Evolutionary conservation across 495 filamentous ascomycete genomes (phyloP).

Genomic region (Evansstolkia leycettana): DNA sequence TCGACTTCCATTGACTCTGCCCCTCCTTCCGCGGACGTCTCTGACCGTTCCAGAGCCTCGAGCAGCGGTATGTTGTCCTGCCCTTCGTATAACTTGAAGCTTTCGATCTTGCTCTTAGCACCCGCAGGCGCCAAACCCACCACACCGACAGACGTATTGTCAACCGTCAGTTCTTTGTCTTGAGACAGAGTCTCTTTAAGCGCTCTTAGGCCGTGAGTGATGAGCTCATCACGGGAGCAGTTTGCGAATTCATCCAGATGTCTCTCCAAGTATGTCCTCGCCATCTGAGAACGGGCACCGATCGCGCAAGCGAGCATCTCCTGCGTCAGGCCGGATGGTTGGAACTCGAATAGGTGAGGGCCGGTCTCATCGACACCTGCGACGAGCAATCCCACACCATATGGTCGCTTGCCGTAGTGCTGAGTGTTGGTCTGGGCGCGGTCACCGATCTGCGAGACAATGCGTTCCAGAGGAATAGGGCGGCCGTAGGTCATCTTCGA

Average conservation of each 20-base stretch:
- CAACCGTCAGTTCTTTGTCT: slow-evolving; percentile 93
- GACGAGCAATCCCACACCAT: slow-evolving; percentile 88
- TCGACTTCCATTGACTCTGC: slow-evolving; percentile 79
- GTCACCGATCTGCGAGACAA: slow-evolving; percentile 83
- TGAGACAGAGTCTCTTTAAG: slow-evolving; percentile 92
- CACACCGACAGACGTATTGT: slow-evolving; percentile 86
- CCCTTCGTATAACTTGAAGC: slow-evolving; percentile 87
- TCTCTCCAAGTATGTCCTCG: slow-evolving; percentile 88
- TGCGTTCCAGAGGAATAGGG: slow-evolving; percentile 73
- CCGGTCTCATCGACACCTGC: slow-evolving; percentile 89
- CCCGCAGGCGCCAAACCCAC: slow-evolving; percentile 50
- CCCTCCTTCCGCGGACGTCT: slow-evolving; percentile 46
- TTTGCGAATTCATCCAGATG: slow-evolving; percentile 71
- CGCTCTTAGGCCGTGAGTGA: slow-evolving; percentile 79
- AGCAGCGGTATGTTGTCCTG: slow-evolving; percentile 60
- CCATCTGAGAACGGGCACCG: slow-evolving; percentile 92
- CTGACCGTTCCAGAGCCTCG: slow-evolving; percentile 59
- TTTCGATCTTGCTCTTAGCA: slow-evolving; percentile 45
- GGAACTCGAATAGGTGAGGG: slow-evolving; percentile 96
- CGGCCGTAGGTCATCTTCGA: slow-evolving; percentile 93
- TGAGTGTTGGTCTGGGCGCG: slow-evolving; percentile 97
- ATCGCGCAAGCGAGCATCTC: slow-evolving; percentile 96
- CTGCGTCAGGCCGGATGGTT: slow-evolving; percentile 87
- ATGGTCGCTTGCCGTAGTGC: slow-evolving; percentile 91
- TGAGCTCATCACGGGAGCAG: slow-evolving; percentile 67